phyloP scores from a whole-genome alignment of 2,329 filamentous ascomycete species.

The Fusarium aywerte region DNA sequence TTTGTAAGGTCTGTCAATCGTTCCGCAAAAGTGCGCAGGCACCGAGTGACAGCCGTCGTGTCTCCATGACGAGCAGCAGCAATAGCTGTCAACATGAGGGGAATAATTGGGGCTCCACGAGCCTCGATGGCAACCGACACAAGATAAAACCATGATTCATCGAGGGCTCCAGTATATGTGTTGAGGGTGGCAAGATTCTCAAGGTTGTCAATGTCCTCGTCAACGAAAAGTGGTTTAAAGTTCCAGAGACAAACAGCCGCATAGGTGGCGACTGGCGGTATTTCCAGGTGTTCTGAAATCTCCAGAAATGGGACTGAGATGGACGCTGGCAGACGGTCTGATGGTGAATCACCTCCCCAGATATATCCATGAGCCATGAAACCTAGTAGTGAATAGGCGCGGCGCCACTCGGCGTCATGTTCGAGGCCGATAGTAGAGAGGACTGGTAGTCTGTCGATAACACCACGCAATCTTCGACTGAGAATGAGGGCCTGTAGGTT shows the following conservation, averaged over 20 bases:
- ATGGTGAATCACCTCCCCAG: slow-evolving; percentile 89
- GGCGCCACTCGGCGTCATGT: slow-evolving; percentile 89
- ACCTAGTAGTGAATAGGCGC: slow-evolving; percentile 88
- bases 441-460: slow-evolving; percentile 83
- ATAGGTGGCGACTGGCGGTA: slow-evolving; percentile 94
- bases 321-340: slow-evolving; percentile 80
- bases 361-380: slow-evolving; percentile 97
- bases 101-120: slow-evolving; percentile 85
- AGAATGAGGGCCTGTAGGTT: slow-evolving; percentile 90
- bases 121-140: slow-evolving; percentile 96
- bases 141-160: slow-evolving; percentile 99
- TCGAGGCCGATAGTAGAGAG: slow-evolving; percentile 85
- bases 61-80: slow-evolving; percentile 79
- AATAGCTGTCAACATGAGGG: slow-evolving; percentile 89
- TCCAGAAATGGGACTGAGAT: slow-evolving; percentile 85
- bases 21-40: slow-evolving; percentile 85
- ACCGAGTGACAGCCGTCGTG: slow-evolving; percentile 75
- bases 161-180: slow-evolving; percentile 92
- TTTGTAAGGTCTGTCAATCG: slow-evolving; percentile 84
- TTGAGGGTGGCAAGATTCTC: slow-evolving; percentile 88
- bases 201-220: slow-evolving; percentile 83
- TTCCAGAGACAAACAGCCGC: slow-evolving; percentile 95
- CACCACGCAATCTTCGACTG: slow-evolving; percentile 81
- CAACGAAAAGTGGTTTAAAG: slow-evolving; percentile 88
- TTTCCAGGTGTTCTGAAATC: slow-evolving; percentile 80